phyloP scores from a whole-genome alignment of 2,329 filamentous ascomycete genomes.

The Eutypa lata region DNA sequence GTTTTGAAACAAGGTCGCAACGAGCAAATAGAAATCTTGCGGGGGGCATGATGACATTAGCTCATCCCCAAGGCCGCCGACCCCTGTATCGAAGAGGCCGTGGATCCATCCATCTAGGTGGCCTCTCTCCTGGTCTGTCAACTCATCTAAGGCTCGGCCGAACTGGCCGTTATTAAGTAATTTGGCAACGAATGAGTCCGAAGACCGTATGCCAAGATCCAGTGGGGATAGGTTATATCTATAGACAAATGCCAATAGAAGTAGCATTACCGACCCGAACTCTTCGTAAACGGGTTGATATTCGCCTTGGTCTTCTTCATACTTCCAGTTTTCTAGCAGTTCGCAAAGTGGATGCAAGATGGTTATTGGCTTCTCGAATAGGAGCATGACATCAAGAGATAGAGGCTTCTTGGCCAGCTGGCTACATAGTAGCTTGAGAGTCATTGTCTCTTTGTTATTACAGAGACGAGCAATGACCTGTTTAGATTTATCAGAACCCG shows the following conservation, averaged over 20 bases:
- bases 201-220: conserved; percentile 59
- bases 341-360: conserved; percentile 72
- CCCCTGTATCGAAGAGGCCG: conserved; percentile 72
- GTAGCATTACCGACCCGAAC: conserved; percentile 72
- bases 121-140: conserved; percentile 61
- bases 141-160: conserved; percentile 53
- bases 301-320: conserved; percentile 80
- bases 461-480: conserved; percentile 69
- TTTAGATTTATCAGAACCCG: conserved; percentile 1
- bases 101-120: conserved; percentile 74
- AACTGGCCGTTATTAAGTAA: conserved; percentile 60
- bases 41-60: conserved; percentile 79
- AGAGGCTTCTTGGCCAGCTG: conserved; percentile 70
- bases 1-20: conserved; percentile 74
- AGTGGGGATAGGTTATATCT: conserved; percentile 65
- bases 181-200: conserved; percentile 66
- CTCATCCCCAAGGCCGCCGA: conserved; percentile 72
- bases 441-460: conserved; percentile 72
- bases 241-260: conserved; percentile 72
- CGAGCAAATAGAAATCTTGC: conserved; percentile 76
- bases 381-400: conserved; percentile 69
- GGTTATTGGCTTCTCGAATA: conserved; percentile 69
- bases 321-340: conserved; percentile 74
- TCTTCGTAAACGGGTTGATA: conserved; percentile 86
- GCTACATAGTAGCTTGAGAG: conserved; percentile 71